A percentile compares a stretch with the other conserved stretches of the same genome.
These are phyloP conservation scores for Penicillium coffeae DNA, from an alignment of 495 filamentous ascomycete genomes.

Conservation along the genomic window DNA sequence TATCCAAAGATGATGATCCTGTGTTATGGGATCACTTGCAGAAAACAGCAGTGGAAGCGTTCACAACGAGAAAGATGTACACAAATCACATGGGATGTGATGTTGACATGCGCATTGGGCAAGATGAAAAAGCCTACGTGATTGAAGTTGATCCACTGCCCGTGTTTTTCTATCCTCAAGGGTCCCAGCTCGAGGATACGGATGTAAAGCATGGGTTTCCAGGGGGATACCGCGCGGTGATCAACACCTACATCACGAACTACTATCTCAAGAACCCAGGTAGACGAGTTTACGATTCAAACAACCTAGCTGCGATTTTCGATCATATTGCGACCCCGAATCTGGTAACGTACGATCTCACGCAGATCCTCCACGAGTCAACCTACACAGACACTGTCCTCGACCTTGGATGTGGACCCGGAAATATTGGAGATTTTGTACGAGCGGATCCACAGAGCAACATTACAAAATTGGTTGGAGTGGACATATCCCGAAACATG, in stretches of 20 bases:
- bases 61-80: slow-evolving; percentile 5
- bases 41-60: slow-evolving; percentile 11
- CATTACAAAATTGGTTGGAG: not conserved
- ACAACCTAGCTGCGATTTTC: not conserved
- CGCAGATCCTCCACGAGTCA: not conserved
- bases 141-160: slow-evolving; percentile 13
- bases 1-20: slow-evolving; percentile 4
- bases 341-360: too few species aligned
- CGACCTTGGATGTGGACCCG: slow-evolving; percentile 13
- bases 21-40: slow-evolving; percentile 7
- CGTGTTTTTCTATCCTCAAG: slow-evolving; percentile 8
- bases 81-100: slow-evolving; percentile 15
- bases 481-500: slow-evolving; percentile 4
- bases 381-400: slow-evolving; percentile 1
- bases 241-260: slow-evolving; percentile 15
- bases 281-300: not conserved
- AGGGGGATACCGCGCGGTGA: slow-evolving; percentile 5
- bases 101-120: slow-evolving; percentile 12
- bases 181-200: slow-evolving; percentile 7
- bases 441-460: not conserved
- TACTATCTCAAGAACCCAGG: slow-evolving; percentile 7
- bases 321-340: not conserved
- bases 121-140: slow-evolving; percentile 5
- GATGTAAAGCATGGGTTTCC: slow-evolving; percentile 8
- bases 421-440: slow-evolving; percentile 1